Base-by-base conservation (phyloP, 2,329 filamentous ascomycete species). In the Dryadomyces sulphureus region DNA sequence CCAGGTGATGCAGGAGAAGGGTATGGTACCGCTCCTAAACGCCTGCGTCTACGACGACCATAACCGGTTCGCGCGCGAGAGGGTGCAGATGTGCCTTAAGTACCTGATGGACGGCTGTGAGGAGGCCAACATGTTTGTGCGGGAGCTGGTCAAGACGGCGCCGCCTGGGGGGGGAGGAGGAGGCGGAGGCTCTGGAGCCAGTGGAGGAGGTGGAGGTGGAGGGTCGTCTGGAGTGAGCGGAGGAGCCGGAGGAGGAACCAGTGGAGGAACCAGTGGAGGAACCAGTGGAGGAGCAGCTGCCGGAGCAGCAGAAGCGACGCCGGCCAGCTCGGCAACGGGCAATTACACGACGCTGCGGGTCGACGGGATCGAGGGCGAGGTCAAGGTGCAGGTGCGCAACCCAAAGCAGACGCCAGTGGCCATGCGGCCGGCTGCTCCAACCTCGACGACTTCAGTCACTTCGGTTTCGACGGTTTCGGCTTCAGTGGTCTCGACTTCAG, bases 51-150 rank as follows among this genome's bases (percentile, higher is more conserved):
- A 92, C 59, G 90, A 96, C 58, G 87, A 90, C 54, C 79, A 94
- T 63, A 95, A 95, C 57, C 87, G 88, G 0, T 95, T 90, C 59
- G 89, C 94, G 52, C 86, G 90, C 56, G 90, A 96, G 61, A 84
- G 89, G 52, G 85, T 87, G 3, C 86, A 89, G 43, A 80, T 94
- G 59, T 89, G 84, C 53, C 71, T 93, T n/a, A 89, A 90, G 59
- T 93, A 79, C 73, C 68, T 84, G 6, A 75, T 85, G 64, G 81
- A 85, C 54, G 82, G 81, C 12, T 86, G 80, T 49, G 74, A 80
- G 27, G 80, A 80, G 47, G 85, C 84, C 16, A 81, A 83, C 51
- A 71, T 76, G 27, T 82, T 84, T 54, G 77, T 89, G 45, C 72
- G 79, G 46, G 75, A 80, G 43, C 70, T 86, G 7, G 70, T 76